Evolutionary conservation across 1,284 basidiomycete species (phyloP), one percentile per base, ranked within the genome.

Genomic region (Mycena sp.): DNA sequence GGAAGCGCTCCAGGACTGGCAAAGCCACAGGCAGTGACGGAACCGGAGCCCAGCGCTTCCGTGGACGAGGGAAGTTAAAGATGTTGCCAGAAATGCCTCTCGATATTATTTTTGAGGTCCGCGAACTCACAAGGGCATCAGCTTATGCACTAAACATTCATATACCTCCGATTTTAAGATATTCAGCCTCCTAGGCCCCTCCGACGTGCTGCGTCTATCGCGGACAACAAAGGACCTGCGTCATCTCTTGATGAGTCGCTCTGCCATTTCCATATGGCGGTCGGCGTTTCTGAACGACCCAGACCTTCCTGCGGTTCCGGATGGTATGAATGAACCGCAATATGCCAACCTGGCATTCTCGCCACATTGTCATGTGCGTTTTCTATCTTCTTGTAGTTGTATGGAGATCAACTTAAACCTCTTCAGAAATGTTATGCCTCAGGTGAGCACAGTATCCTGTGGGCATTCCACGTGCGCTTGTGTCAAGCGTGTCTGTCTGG

Each of bases 311-410:
- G 58, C 60, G 10, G 29, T 58, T 16, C 70, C 70, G 0, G 55
- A 65, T 4, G 69, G 65, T 26, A 17, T 71, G 29, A 70, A 43
- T 40, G 67, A 68, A 52, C 69, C 70, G 12, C 65, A 63, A 26
- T 71, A 67, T 23, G 69, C 67, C 12, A 66, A 67, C 43, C 59
- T 71, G 12, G 61, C 66, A 3, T 71, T 70, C 54, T 63, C 61
- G 28, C 46, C 58, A 1, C 54, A 63, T 54, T 71, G 70, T 29
- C 61, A 69, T 50, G 70, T 68, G 44, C 41, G 70, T 3, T 5
- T 43, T 35, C 25, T 11, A 28, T 17, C 26, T 26, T 44, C 16
- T 12, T 21, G 1, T 49, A 16, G 4, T 25, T 6, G 16, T 32
- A 17, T 25, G 14, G 16, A 19, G 19, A 6, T 32, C 17, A 48